phyloP scores from a whole-genome alignment of 2,329 filamentous ascomycete genomes.

The Meredithiella fracta region DNA sequence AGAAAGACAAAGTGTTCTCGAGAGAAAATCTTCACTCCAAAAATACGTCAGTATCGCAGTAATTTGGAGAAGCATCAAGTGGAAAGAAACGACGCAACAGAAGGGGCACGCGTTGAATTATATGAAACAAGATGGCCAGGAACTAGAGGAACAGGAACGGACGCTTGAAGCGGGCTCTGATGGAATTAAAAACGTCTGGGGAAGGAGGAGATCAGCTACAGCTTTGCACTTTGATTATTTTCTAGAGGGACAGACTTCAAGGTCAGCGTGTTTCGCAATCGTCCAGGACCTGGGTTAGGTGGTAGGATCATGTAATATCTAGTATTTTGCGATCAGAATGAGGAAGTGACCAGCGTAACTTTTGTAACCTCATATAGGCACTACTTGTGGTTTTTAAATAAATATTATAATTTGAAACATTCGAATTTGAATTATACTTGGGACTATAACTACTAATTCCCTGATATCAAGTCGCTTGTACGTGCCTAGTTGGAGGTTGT shows the following conservation, averaged over 20 bases:
- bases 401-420: too few species aligned
- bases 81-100: neutral
- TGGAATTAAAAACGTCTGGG: neutral
- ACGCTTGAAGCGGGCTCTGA: neutral
- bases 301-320: neutral
- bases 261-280: neutral
- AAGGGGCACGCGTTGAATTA: neutral
- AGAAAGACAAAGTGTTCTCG: neutral
- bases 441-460: too few species aligned
- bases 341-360: neutral
- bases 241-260: neutral
- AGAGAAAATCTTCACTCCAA: neutral
- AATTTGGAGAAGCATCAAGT: neutral
- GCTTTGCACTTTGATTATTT: neutral
- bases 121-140: neutral
- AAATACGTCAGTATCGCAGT: neutral
- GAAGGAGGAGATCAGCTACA: neutral
- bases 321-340: neutral
- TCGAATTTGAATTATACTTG: too few species aligned
- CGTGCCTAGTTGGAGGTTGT: too few species aligned
- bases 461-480: too few species aligned
- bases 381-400: too few species aligned
- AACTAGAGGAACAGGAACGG: neutral
- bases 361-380: too few species aligned
- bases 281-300: neutral